A percentile compares a stretch with the other conserved stretches of the same genome.
Conservation (phyloP, 257 asterid genomes). For the Solanum paucissectum region DNA sequence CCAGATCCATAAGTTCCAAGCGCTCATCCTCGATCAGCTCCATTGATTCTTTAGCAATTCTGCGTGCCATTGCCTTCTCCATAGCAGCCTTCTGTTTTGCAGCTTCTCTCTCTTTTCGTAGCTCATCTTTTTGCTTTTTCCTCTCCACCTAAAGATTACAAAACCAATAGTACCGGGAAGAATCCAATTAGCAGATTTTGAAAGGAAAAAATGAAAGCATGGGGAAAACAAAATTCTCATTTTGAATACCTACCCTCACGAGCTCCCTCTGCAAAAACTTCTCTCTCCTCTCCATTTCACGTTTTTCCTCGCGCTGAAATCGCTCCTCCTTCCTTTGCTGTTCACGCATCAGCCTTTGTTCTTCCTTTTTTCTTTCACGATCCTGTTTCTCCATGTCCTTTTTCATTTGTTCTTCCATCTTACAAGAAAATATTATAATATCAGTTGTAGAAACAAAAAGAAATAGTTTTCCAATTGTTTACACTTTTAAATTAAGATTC, state of each 20-base stretch:
- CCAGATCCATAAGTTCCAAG: conserved; percentile 91
- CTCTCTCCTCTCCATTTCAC: conserved; percentile 97
- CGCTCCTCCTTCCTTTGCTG: conserved; percentile 86
- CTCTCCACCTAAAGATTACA: conserved; percentile 66
- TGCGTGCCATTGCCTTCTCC: conserved; percentile 91
- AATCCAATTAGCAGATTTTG: background rate
- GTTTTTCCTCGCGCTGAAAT: conserved; percentile 91
- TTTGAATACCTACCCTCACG: conserved; percentile 36
- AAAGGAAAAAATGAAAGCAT: background rate
- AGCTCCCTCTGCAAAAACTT: conserved; percentile 85
- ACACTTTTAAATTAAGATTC: background rate
- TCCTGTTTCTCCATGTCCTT: conserved; percentile 92
- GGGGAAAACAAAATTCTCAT: background rate
- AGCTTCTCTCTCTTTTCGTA: conserved; percentile 70
- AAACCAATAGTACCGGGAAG: background rate
- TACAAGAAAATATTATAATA: conserved; percentile 2
- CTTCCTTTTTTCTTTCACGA: conserved; percentile 88
- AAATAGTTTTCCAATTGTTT: background rate
- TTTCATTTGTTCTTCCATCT: conserved; percentile 93
- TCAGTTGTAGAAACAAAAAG: conserved; percentile 8
- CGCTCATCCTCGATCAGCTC: conserved; percentile 99
- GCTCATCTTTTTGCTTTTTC: conserved; percentile 86
- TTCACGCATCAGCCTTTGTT: conserved; percentile 67
- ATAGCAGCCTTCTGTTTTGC: conserved; percentile 76
- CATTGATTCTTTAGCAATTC: conserved; percentile 87